Conservation (phyloP, 371 early-diverging fungal species). For the Mucor piriformis region DNA sequence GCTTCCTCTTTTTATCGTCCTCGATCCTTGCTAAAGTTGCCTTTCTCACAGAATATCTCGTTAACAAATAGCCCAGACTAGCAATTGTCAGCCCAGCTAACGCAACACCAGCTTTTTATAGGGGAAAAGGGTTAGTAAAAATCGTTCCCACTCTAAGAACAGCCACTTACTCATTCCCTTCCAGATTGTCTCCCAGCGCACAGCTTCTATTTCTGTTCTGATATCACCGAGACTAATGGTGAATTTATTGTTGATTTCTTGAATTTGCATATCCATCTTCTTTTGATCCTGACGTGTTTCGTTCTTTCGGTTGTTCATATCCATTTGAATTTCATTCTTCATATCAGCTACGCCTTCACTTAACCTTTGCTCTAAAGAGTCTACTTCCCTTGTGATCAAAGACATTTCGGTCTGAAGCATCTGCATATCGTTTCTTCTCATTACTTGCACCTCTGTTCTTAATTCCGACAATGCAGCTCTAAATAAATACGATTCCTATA, state of each 20-base stretch:
- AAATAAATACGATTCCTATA: conserved; percentile 69
- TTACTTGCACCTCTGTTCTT: conserved; percentile 83
- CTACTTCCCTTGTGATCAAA: conserved; percentile 78
- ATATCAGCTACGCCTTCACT: conserved; percentile 77
- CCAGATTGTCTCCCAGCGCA: conserved; percentile 81
- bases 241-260: conserved; percentile 86
- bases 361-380: conserved; percentile 71
- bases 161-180: conserved; percentile 60
- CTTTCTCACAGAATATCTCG: conserved; percentile 35
- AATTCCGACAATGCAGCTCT: conserved; percentile 82
- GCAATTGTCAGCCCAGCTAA: conserved; percentile 44
- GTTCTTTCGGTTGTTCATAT: conserved; percentile 87
- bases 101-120: conserved; percentile 37
- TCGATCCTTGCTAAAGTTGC: conserved; percentile 33
- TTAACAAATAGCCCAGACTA: conserved; percentile 45
- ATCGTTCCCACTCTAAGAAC: not conserved
- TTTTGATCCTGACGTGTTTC: conserved; percentile 83
- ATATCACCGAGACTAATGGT: conserved; percentile 80
- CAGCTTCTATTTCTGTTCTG: conserved; percentile 86
- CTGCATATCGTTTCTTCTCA: conserved; percentile 86
- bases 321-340: conserved; percentile 87
- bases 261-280: conserved; percentile 78
- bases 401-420: conserved; percentile 76
- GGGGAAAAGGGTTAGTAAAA: not conserved
- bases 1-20: conserved; percentile 37